Conservation (phyloP, 495 filamentous ascomycete genomes). For the Penicillium parvum region DNA sequence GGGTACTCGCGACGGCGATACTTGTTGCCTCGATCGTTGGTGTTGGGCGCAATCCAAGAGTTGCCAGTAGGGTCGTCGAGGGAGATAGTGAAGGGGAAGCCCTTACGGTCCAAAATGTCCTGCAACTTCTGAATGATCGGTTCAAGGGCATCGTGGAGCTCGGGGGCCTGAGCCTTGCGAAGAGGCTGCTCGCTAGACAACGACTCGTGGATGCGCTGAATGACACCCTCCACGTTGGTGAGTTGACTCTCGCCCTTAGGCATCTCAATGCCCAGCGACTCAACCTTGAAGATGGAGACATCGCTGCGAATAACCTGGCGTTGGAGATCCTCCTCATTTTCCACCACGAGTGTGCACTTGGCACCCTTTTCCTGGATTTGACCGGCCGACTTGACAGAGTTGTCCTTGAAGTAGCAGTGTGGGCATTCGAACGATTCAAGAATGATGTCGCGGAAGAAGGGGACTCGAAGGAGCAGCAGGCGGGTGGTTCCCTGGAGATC, state of each 20-base stretch:
- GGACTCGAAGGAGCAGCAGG: slow-evolving; percentile 83
- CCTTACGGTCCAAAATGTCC: slow-evolving; percentile 66
- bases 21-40: slow-evolving; percentile 65
- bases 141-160: slow-evolving; percentile 70
- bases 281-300: slow-evolving; percentile 71
- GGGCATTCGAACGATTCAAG: slow-evolving; percentile 94
- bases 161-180: slow-evolving; percentile 67
- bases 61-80: slow-evolving; percentile 95
- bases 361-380: slow-evolving; percentile 84
- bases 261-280: slow-evolving; percentile 86
- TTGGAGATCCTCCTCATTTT: slow-evolving; percentile 64
- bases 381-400: slow-evolving; percentile 85
- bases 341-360: slow-evolving; percentile 72
- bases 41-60: slow-evolving; percentile 89
- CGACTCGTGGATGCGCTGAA: slow-evolving; percentile 69
- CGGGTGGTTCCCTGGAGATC: slow-evolving; percentile 68
- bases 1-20: slow-evolving; percentile 78
- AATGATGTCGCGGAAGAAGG: slow-evolving; percentile 94
- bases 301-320: slow-evolving; percentile 91
- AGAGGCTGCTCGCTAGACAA: slow-evolving; percentile 69
- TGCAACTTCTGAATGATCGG: slow-evolving; percentile 64
- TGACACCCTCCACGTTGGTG: slow-evolving; percentile 85
- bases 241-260: slow-evolving; percentile 83
- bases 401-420: slow-evolving; percentile 82
- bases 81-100: slow-evolving; percentile 81